Percentiles rank a stretch among this genome's conserved stretches.
Conservation (phyloP, 345 rosid species). For the Salix udensis region DNA sequence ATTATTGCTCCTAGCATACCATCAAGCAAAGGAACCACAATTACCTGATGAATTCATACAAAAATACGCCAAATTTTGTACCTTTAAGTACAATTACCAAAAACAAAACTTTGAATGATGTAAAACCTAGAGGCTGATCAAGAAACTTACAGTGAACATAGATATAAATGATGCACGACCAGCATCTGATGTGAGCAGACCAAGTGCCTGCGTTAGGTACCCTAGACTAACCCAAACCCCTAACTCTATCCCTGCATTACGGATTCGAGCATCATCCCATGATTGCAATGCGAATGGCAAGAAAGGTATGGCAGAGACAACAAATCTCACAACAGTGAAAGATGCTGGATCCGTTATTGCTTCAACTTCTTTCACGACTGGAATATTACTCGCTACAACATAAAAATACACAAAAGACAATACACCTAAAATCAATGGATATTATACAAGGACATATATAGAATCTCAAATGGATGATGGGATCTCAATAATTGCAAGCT, state of each 20-base stretch:
- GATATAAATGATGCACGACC: conserved; percentile 58
- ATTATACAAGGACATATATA: too few species aligned
- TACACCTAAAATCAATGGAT: not conserved
- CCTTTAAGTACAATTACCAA: conserved; percentile 8
- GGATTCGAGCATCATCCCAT: conserved; percentile 38
- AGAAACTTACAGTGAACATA: conserved; percentile 47
- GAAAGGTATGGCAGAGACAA: conserved; percentile 50
- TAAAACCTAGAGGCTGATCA: not conserved
- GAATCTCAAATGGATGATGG: not conserved
- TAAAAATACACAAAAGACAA: not conserved
- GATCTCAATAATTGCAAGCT: not conserved
- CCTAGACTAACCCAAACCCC: conserved; percentile 64
- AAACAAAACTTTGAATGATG: conserved; percentile 5
- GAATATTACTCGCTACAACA: conserved; percentile 52
- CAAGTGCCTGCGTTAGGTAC: conserved; percentile 55
- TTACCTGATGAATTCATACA: conserved; percentile 41
- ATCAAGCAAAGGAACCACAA: conserved; percentile 67
- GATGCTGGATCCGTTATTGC: conserved; percentile 46
- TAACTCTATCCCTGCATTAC: conserved; percentile 59
- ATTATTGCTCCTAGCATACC: conserved; percentile 63
- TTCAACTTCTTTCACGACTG: conserved; percentile 60
- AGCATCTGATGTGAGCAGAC: conserved; percentile 53
- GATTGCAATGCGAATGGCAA: conserved; percentile 44
- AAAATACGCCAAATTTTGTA: conserved; percentile 4
- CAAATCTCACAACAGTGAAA: conserved; percentile 51